These are phyloP conservation scores for Meyerozyma elateridarum DNA, from an alignment of 1,139 yeast species.

Conservation along the genomic window DNA sequence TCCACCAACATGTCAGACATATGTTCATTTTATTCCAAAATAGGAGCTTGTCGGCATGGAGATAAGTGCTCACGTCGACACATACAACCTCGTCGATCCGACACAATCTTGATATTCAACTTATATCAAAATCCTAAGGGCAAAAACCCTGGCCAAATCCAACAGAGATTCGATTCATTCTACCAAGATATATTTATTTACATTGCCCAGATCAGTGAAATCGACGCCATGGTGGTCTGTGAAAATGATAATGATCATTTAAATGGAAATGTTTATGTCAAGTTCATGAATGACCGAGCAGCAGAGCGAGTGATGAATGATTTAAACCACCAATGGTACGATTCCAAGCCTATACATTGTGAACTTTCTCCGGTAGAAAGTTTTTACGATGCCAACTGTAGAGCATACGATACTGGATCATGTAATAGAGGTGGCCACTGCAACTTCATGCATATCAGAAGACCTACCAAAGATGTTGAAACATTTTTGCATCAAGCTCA, in stretches of 20 bases:
- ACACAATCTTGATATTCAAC: constrained; percentile 63
- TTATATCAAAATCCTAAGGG: constrained; percentile 63
- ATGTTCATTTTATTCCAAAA: constrained; percentile 65
- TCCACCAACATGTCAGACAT: constrained; percentile 1
- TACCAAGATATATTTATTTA: constrained; percentile 72
- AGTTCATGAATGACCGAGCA: constrained; percentile 48
- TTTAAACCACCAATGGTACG: constrained; percentile 80
- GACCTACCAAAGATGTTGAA: constrained; percentile 46
- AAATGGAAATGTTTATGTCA: constrained; percentile 79
- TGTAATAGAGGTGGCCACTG: constrained; percentile 82
- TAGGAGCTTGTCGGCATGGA: constrained; percentile 94
- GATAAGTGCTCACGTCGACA: constrained; percentile 82
- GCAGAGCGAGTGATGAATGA: constrained; percentile 59
- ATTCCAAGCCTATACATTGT: constrained; percentile 73
- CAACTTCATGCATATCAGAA: constrained; percentile 78
- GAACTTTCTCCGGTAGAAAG: constrained; percentile 75
- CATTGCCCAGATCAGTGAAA: constrained; percentile 59
- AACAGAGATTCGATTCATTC: constrained; percentile 56
- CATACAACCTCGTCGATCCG: constrained; percentile 62
- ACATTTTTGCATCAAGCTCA: constrained; percentile 36
- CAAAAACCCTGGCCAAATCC: constrained; percentile 39
- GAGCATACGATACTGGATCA: constrained; percentile 55
- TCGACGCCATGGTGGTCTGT: constrained; percentile 67
- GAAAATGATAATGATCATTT: constrained; percentile 78
- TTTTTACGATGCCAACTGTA: constrained; percentile 70